Base-by-base conservation (phyloP, 2,329 filamentous ascomycete genomes). In the Colletotrichum gloeosporioides region DNA sequence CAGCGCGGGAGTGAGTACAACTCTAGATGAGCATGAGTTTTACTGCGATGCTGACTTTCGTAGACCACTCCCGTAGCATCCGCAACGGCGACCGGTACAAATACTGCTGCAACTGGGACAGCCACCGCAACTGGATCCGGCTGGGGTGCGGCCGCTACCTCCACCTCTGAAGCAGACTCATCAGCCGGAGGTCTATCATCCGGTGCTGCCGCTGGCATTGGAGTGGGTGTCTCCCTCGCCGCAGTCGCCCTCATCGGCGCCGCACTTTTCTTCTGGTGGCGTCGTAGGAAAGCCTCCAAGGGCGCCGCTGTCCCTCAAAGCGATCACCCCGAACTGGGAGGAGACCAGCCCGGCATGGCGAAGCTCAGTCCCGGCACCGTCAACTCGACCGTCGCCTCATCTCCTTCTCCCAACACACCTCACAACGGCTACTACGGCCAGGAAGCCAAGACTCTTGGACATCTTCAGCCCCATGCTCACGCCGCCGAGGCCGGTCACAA, bases 181-280 rank as follows among this genome's bases (percentile, higher is more conserved):
- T 73, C 76, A 3, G 64, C 61, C 15, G 31, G 62, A 32, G 78
- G 80, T 8, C 78, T 84, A 18, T 83, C 82, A 13, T 36, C 80
- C 6, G 83, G 80, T 27, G 82, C 81, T 1, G 79, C 80, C 1
- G 83, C 82, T 6, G 83, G 82, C 8, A 81, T 84, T 29, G 82
- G 81, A 6, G 77, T 84, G 34, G 82, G 82, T 18, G 80, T 79
- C 27, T 78, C 77, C 3, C 69, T 84, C 15, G 82, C 73, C 55
- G 78, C 80, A 57, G 69, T 84, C 27, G 79, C 75, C 34, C 65
- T 79, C 44, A 44, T 82, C 29, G 79, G 69, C 12, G 67, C 80
- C 15, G 68, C 65, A 1, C 74, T 78, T 34, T 80, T 83, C 75
- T 79, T 84, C 65, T 74, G 82, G 75, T 82, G 81, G 80, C 80